Conservation (phyloP, 225 moss, liverwort and hornwort species). For the Marchantia polymorpha region DNA sequence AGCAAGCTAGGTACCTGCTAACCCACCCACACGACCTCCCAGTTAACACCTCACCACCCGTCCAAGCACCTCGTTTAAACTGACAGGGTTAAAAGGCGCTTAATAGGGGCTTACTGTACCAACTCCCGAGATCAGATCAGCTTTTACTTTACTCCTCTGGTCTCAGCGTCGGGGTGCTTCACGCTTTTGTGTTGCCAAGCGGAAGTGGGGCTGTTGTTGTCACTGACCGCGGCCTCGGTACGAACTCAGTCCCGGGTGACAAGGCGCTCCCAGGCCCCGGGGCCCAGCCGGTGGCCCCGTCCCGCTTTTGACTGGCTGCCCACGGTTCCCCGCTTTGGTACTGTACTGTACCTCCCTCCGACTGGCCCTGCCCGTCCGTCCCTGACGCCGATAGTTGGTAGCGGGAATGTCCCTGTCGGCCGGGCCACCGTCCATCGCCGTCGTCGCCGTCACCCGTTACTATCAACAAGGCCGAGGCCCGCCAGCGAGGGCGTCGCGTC, state of each 20-base stretch:
- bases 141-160: neutral
- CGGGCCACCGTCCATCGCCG: conserved; percentile 6
- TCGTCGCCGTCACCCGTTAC: neutral
- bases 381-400: conserved; percentile 8
- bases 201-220: neutral
- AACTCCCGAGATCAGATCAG: neutral
- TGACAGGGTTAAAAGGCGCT: neutral
- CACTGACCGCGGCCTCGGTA: neutral
- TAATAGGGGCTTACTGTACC: neutral
- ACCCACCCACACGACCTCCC: neutral
- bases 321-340: conserved; percentile 3
- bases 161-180: neutral
- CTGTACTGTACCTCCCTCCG: conserved; percentile 5
- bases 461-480: too few relatives aligned
- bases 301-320: conserved; percentile 20
- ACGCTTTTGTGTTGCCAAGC: neutral
- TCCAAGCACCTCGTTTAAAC: neutral
- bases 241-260: conserved; percentile 7
- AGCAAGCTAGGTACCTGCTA: neutral
- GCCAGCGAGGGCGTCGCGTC: neutral
- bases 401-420: conserved; percentile 8
- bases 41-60: neutral
- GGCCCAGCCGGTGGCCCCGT: conserved; percentile 6
- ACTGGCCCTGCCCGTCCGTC: neutral
- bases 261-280: conserved; percentile 1